Evolutionary conservation across 2,329 filamentous ascomycete genomes (phyloP).

Genomic region (Trichoderma asperellum): DNA sequence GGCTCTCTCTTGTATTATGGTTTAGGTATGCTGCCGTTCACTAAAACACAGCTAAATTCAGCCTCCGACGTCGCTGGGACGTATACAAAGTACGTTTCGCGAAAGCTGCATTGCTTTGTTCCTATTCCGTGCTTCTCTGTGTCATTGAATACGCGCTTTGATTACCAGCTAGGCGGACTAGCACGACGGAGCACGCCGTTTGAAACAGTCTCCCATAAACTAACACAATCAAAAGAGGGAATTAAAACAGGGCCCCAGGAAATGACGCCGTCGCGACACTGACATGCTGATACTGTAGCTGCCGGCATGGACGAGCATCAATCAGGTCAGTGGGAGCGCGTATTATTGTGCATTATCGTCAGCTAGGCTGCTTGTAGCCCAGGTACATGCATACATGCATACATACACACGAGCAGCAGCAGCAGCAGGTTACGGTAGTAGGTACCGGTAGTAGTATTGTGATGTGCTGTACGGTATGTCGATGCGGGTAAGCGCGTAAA

Average conservation of each 20-base stretch:
- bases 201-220: neutral
- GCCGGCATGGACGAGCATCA: neutral
- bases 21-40: constrained; percentile 12
- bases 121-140: neutral
- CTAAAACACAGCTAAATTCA: constrained; percentile 4
- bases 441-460: neutral
- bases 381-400: too few relatives aligned
- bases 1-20: neutral
- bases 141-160: neutral
- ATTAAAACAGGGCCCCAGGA: constrained; percentile 1
- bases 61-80: constrained; percentile 25
- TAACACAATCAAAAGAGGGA: neutral
- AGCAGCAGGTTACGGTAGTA: neutral
- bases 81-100: neutral
- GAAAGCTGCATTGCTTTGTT: neutral
- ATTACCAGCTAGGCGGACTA: neutral
- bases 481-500: constrained; percentile 25
- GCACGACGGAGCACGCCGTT: neutral
- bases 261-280: neutral
- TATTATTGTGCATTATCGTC: neutral
- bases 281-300: neutral
- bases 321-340: neutral
- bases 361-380: neutral
- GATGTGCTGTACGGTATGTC: neutral
- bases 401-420: neutral